These are phyloP conservation scores for Mucor circinelloides DNA, from an alignment of 371 early-diverging fungal species.

Conservation along the genomic window DNA sequence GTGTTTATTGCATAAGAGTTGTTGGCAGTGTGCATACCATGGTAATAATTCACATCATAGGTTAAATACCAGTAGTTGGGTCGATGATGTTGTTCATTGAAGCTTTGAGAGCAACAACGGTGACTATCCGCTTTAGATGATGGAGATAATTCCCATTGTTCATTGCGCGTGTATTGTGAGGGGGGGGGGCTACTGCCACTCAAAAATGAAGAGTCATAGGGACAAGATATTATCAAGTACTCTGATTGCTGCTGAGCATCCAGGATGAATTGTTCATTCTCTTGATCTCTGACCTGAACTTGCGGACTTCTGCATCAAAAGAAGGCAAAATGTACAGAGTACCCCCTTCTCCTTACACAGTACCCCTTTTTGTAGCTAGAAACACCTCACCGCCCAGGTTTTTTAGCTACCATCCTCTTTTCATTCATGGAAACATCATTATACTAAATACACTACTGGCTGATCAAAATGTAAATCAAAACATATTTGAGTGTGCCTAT, in stretches of 20 bases:
- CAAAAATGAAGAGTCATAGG: not conserved
- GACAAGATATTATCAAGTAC: not conserved
- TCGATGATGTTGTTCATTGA: not conserved
- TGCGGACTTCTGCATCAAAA: constrained; percentile 2
- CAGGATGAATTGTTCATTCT: constrained; percentile 3
- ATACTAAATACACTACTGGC: too few relatives aligned
- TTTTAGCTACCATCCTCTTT: too few relatives aligned
- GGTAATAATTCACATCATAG: not conserved
- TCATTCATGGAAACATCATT: too few relatives aligned
- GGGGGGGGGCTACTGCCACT: not conserved
- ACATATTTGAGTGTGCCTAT: too few relatives aligned
- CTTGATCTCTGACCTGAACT: constrained; percentile 5
- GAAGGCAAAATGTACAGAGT: too few relatives aligned
- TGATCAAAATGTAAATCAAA: too few relatives aligned
- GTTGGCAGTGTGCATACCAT: not conserved
- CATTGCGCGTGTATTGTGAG: not conserved
- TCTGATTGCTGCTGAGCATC: constrained; percentile 8
- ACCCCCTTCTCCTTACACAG: too few relatives aligned
- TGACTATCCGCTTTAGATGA: not conserved
- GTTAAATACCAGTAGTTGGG: not conserved
- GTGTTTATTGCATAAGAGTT: not conserved
- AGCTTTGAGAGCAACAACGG: not conserved
- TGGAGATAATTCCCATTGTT: not conserved
- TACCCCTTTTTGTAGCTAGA: too few relatives aligned
- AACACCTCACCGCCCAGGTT: too few relatives aligned